phyloP scores from a whole-genome alignment of 306 rosid species.

The Trichosanthes truncata region DNA sequence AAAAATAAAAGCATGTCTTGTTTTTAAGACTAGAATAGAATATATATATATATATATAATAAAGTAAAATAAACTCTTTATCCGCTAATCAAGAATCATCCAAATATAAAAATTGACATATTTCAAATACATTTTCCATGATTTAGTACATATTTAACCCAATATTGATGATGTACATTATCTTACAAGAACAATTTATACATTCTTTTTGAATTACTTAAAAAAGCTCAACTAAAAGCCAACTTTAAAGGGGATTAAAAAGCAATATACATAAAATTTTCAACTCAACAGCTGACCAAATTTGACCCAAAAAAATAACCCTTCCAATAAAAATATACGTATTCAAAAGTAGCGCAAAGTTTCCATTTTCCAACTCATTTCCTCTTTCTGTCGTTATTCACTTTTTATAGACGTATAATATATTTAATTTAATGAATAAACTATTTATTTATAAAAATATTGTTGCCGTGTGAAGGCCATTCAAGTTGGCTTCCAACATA shows the following conservation, averaged over 20 bases:
- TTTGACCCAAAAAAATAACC: not conserved
- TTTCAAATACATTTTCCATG: too few relatives aligned
- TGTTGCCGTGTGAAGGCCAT: not conserved
- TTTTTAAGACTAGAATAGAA: too few relatives aligned
- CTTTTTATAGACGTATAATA: not conserved
- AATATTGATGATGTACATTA: too few relatives aligned
- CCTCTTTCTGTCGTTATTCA: not conserved
- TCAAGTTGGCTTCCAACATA: not conserved
- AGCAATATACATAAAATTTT: not conserved
- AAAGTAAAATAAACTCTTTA: too few relatives aligned
- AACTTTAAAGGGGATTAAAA: not conserved
- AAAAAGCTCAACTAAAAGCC: not conserved
- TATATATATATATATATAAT: too few relatives aligned
- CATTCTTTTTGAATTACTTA: not conserved
- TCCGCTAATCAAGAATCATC: too few relatives aligned
- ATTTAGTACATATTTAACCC: too few relatives aligned
- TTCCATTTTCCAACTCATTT: not conserved
- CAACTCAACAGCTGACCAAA: not conserved
- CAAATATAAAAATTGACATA: too few relatives aligned
- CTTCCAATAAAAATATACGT: not conserved
- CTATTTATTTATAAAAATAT: not conserved
- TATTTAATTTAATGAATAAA: too few relatives aligned
- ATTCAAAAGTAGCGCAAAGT: not conserved
- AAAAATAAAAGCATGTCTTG: too few relatives aligned
- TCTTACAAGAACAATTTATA: too few relatives aligned